Percentiles rank a stretch among this genome's conserved stretches.
Evolutionary conservation across 352 stramenopile species (phyloP).

Genomic region (Chrysophaeum taylorii): DNA sequence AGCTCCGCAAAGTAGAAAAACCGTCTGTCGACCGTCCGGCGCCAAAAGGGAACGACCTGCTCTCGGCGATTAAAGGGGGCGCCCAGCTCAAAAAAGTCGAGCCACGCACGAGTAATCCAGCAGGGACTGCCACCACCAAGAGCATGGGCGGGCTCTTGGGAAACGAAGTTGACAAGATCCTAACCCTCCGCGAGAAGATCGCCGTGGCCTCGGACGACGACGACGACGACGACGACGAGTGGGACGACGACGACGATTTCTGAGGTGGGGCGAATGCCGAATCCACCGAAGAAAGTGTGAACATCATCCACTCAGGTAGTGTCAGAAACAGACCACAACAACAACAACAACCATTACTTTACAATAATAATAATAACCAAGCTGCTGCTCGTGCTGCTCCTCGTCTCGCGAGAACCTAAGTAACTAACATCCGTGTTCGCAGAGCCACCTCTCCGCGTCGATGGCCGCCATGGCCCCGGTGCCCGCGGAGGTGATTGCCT

Average conservation of each 20-base stretch:
- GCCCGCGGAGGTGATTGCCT: slow-evolving; percentile 34
- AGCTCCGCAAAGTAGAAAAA: background rate
- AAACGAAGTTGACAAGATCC: slow-evolving; percentile 10
- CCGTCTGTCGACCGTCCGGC: too few species aligned
- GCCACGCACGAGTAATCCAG: background rate
- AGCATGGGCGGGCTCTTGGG: background rate
- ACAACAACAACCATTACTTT: too few species aligned
- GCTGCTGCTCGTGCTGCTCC: too few species aligned
- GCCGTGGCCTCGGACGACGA: background rate
- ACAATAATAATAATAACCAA: too few species aligned
- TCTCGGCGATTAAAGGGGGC: slow-evolving; percentile 4
- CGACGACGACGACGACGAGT: background rate
- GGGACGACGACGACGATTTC: slow-evolving; percentile 6
- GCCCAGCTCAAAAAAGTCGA: background rate
- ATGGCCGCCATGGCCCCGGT: slow-evolving; percentile 40
- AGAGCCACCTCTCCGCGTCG: slow-evolving; percentile 37
- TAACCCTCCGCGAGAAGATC: background rate
- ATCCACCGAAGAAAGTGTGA: too few species aligned
- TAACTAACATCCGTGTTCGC: slow-evolving; percentile 12
- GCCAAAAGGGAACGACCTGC: background rate
- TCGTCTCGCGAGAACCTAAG: too few species aligned
- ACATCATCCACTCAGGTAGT: too few species aligned
- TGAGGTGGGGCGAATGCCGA: too few species aligned
- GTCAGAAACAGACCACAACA: too few species aligned
- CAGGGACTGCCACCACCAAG: background rate